A percentile compares a stretch with the other conserved stretches of the same genome.
Evolutionary conservation across 2,329 filamentous ascomycete species (phyloP).

Genomic region (Clonostachys chloroleuca): DNA sequence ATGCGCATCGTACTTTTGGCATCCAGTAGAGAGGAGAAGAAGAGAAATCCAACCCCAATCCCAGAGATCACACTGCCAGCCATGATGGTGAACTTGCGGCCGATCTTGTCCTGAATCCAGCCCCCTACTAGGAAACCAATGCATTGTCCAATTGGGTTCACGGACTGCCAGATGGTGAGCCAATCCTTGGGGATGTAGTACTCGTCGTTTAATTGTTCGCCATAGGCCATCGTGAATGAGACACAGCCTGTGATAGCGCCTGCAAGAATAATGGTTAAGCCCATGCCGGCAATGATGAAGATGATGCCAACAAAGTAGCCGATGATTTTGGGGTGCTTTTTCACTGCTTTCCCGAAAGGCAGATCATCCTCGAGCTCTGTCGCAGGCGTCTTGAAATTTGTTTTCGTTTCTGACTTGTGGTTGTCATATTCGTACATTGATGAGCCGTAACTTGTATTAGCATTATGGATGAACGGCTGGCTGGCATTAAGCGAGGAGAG

Average conservation of each 20-base stretch:
- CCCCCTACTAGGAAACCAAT: conserved; percentile 15
- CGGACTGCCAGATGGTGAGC: conserved; percentile 17
- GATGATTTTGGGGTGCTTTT: conserved; percentile 15
- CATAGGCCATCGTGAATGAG: conserved; percentile 19
- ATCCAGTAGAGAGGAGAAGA: conserved; percentile 14
- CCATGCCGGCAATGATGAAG: conserved; percentile 19
- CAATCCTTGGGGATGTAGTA: conserved; percentile 15
- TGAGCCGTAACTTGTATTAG: too few species aligned
- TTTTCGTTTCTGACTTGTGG: too few species aligned
- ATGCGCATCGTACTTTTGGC: conserved; percentile 7
- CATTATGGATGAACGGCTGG: too few species aligned
- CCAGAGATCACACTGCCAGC: conserved; percentile 15
- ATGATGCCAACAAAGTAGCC: conserved; percentile 16
- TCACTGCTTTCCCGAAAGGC: conserved; percentile 14
- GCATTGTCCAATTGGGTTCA: conserved; percentile 12
- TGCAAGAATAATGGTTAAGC: conserved; percentile 16
- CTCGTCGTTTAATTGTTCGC: conserved; percentile 11
- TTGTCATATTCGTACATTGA: too few species aligned
- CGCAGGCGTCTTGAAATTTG: background rate
- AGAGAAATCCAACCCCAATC: conserved; percentile 13
- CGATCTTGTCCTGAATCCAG: conserved; percentile 17
- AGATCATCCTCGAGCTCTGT: conserved; percentile 7
- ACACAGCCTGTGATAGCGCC: conserved; percentile 17
- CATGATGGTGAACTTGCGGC: conserved; percentile 14
- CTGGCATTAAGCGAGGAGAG: too few species aligned